A percentile compares a stretch with the other conserved stretches of the same genome.
Conservation (phyloP, 768 basidiomycete species). For the Psilocybe sp. region DNA sequence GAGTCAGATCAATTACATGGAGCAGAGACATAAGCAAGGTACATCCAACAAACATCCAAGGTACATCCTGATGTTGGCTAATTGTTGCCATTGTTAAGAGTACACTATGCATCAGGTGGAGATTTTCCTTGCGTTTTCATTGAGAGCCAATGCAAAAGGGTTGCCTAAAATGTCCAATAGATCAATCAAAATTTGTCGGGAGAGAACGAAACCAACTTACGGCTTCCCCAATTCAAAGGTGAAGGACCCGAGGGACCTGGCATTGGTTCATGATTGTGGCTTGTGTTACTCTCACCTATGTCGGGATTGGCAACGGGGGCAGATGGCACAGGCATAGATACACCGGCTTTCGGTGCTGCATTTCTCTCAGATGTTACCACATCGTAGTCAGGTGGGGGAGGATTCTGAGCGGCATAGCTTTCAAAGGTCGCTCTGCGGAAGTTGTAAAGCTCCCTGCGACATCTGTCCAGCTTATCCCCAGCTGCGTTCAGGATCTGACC, state of each 20-base stretch:
- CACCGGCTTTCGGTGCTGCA: slow-evolving; percentile 1
- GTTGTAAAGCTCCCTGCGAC: slow-evolving; percentile 24
- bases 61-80: too few species aligned
- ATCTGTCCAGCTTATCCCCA: slow-evolving; percentile 22
- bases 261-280: neutral
- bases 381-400: slow-evolving; percentile 30
- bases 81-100: too few species aligned
- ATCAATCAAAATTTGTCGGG: neutral
- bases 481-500: slow-evolving; percentile 23
- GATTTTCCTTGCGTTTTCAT: slow-evolving; percentile 15
- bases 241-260: slow-evolving; percentile 3
- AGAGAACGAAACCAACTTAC: slow-evolving; percentile 19
- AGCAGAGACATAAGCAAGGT: too few species aligned
- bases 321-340: slow-evolving; percentile 1
- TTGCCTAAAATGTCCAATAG: slow-evolving; percentile 25
- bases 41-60: too few species aligned
- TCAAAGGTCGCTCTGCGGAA: slow-evolving; percentile 33
- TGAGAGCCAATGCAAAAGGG: slow-evolving; percentile 33
- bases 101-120: neutral
- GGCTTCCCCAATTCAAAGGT: slow-evolving; percentile 26
- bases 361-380: slow-evolving; percentile 8
- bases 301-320: neutral
- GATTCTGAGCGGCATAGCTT: slow-evolving; percentile 24
- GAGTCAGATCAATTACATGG: too few species aligned
- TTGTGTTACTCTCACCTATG: neutral